A percentile compares a stretch with the other conserved stretches of the same genome.
Evolutionary conservation across 2,329 filamentous ascomycete genomes (phyloP).

Genomic region (Cadophora sp.): DNA sequence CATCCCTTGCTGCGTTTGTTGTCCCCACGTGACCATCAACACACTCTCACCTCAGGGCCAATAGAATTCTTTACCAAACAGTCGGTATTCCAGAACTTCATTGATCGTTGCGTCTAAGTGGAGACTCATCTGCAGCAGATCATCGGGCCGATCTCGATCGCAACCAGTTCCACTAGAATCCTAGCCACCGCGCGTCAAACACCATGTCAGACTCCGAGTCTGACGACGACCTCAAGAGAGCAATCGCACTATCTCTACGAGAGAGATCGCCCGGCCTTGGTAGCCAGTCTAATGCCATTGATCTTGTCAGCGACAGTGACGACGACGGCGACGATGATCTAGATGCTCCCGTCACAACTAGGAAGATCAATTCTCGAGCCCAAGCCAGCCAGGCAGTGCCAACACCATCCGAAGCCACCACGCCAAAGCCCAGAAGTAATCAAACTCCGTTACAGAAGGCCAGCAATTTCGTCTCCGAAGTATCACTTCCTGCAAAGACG

Average conservation of each 20-base stretch:
- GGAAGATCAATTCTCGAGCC: neutral
- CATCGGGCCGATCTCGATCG: neutral
- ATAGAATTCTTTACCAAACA: no score
- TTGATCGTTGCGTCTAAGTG: neutral
- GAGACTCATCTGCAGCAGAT: neutral
- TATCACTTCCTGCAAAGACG: neutral
- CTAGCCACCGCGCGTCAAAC: neutral
- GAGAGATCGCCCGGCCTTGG: constrained; percentile 8
- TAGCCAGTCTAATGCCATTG: constrained; percentile 38
- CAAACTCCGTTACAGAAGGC: no score
- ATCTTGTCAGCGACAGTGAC: constrained; percentile 46
- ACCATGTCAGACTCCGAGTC: constrained; percentile 42
- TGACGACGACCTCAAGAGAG: constrained; percentile 63
- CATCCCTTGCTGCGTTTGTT: no score
- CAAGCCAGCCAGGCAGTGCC: neutral
- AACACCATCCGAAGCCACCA: neutral
- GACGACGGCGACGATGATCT: constrained; percentile 44
- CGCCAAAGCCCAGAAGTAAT: neutral
- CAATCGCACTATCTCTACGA: constrained; percentile 64
- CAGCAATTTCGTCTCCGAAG: neutral
- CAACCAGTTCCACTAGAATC: neutral
- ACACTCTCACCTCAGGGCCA: neutral
- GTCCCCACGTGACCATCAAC: neutral
- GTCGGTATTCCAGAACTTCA: no score
- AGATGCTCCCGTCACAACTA: constrained; percentile 38